Percentiles rank a stretch among this genome's conserved stretches.
Evolutionary conservation across 179 eudicot genomes (phyloP).

Genomic region (Beta corolliflora): DNA sequence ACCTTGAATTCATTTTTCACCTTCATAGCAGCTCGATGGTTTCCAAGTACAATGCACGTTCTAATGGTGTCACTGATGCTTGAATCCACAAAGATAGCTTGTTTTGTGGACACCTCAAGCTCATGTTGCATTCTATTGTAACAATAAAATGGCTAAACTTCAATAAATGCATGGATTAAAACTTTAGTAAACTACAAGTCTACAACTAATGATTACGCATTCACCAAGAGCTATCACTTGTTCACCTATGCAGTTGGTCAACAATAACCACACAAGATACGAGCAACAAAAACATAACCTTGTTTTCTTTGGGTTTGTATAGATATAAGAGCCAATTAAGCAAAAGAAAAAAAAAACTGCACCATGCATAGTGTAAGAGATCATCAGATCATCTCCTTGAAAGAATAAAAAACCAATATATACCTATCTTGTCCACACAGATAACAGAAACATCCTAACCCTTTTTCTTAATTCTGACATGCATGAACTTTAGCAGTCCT

Average conservation of each 20-base stretch:
- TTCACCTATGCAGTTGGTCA: not conserved
- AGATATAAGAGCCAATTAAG: not conserved
- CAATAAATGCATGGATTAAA: conserved; percentile 12
- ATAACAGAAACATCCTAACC: not conserved
- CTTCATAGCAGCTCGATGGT: conserved; percentile 86
- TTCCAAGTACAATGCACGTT: conserved; percentile 91
- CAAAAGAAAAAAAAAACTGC: not conserved
- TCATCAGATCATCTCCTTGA: not conserved
- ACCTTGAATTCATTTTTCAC: conserved; percentile 95
- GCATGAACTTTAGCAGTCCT: not conserved
- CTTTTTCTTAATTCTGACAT: not conserved
- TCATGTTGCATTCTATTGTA: conserved; percentile 80
- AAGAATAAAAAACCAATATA: not conserved
- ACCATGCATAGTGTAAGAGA: not conserved
- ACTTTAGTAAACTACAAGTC: not conserved
- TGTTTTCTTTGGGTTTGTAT: not conserved
- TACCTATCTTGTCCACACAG: not conserved
- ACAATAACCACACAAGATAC: not conserved
- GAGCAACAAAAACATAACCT: not conserved
- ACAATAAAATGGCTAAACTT: not conserved
- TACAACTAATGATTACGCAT: not conserved
- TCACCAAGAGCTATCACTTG: not conserved
- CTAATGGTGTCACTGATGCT: conserved; percentile 97
- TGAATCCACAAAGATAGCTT: conserved; percentile 95
- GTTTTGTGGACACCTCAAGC: conserved; percentile 84